A percentile compares a stretch with the other conserved stretches of the same genome.
phyloP scores from a whole-genome alignment of 768 basidiomycete species.

The Rhodotorula diobovata region DNA sequence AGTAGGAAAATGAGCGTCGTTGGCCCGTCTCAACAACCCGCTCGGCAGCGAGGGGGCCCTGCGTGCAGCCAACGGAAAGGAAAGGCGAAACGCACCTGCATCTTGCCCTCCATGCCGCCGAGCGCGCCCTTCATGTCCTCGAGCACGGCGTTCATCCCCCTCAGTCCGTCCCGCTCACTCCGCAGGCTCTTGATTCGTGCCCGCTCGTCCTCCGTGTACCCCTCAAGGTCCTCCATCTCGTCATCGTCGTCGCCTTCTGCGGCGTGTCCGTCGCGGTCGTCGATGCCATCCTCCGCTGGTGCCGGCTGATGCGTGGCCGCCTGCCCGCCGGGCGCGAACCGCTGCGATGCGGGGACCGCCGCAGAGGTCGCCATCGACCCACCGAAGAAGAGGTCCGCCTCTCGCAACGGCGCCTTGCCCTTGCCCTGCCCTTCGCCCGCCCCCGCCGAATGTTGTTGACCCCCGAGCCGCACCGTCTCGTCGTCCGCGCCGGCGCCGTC shows the following conservation, averaged over 20 bases:
- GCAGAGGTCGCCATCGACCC: conserved; percentile 6
- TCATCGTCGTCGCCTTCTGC: neutral
- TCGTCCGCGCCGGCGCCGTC: neutral
- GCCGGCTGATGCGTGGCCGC: neutral
- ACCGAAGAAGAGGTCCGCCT: conserved; percentile 5
- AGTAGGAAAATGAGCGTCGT: neutral
- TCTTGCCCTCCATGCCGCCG: conserved; percentile 44
- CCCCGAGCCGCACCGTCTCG: neutral
- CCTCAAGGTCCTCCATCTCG: neutral
- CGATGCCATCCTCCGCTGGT: neutral
- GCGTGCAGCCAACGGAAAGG: no score
- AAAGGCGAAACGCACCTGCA: conserved; percentile 42
- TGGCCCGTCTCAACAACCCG: no score
- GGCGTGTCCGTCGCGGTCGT: neutral
- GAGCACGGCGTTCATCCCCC: conserved; percentile 48
- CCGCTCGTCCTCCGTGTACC: conserved; percentile 18
- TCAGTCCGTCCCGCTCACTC: conserved; percentile 45
- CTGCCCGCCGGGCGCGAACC: neutral
- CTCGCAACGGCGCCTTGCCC: neutral
- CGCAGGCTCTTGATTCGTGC: conserved; percentile 39
- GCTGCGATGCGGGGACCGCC: neutral
- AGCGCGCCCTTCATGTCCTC: conserved; percentile 43
- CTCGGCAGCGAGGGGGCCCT: no score
- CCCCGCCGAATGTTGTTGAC: neutral
- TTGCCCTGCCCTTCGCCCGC: neutral